These are phyloP conservation scores for Bipolaris bicolor DNA, from an alignment of 2,329 filamentous ascomycete genomes.

Conservation along the genomic window DNA sequence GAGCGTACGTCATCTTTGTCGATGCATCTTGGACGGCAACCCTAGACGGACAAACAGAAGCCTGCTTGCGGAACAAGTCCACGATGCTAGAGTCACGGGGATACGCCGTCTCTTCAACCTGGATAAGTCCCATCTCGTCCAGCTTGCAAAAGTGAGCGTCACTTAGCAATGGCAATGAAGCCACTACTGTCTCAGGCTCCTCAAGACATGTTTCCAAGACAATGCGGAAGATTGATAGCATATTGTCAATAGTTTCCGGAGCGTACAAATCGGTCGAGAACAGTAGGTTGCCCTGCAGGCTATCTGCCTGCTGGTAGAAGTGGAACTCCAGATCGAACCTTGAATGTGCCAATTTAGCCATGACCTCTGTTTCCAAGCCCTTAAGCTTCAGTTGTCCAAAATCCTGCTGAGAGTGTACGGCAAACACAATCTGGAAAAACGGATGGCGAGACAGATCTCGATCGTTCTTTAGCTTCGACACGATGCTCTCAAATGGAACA, in stretches of 20 bases:
- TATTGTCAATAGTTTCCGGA: slow-evolving; percentile 7
- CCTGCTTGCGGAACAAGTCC: slow-evolving; percentile 12
- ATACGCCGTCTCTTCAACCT: slow-evolving; percentile 2
- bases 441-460: slow-evolving; percentile 6
- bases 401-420: not conserved
- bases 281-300: not conserved
- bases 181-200: slow-evolving; percentile 1
- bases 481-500: slow-evolving; percentile 8
- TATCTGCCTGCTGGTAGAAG: not conserved
- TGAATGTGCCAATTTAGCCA: not conserved
- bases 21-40: slow-evolving; percentile 16
- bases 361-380: not conserved
- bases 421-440: not conserved
- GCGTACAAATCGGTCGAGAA: slow-evolving; percentile 6
- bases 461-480: not conserved
- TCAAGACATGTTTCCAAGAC: slow-evolving; percentile 10
- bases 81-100: slow-evolving; percentile 8
- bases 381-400: not conserved
- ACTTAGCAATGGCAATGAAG: not conserved
- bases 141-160: not conserved
- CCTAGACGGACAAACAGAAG: not conserved
- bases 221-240: slow-evolving; percentile 8
- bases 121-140: not conserved
- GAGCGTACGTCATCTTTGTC: slow-evolving; percentile 12
- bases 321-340: slow-evolving; percentile 4